These are phyloP conservation scores for Kwoniella sp. DNA, from an alignment of 768 basidiomycete genomes.

Conservation along the genomic window DNA sequence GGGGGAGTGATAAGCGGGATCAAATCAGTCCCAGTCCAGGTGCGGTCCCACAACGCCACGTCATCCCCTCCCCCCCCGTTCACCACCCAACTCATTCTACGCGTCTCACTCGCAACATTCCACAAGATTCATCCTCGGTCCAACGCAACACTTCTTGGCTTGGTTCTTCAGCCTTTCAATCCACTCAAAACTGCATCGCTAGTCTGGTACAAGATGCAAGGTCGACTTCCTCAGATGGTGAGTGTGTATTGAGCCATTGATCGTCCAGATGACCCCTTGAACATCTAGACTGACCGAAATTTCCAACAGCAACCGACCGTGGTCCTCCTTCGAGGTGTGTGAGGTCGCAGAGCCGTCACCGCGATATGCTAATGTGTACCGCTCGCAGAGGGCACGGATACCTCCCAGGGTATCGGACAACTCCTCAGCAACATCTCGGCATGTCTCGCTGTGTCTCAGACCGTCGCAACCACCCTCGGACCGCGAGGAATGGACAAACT, in stretches of 20 bases:
- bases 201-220: constrained; percentile 33
- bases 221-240: constrained; percentile 46
- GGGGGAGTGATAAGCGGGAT: constrained; percentile 3
- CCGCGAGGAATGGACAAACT: constrained; percentile 99
- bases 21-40: background rate
- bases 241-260: constrained; percentile 1
- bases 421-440: constrained; percentile 93
- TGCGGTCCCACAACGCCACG: constrained; percentile 8
- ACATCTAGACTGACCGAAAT: background rate
- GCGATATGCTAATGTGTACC: constrained; percentile 1
- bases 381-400: constrained; percentile 76
- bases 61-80: constrained; percentile 3
- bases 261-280: background rate
- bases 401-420: constrained; percentile 88
- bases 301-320: constrained; percentile 89
- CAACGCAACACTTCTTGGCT: too few relatives aligned
- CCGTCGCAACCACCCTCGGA: constrained; percentile 89
- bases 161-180: too few relatives aligned
- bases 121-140: constrained; percentile 17
- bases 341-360: background rate
- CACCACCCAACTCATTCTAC: constrained; percentile 3
- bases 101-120: constrained; percentile 7
- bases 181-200: background rate
- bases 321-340: constrained; percentile 67
- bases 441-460: constrained; percentile 87